Evolutionary conservation across 352 stramenopile species (phyloP).

Genomic region (Aphanomyces cochlioides): DNA sequence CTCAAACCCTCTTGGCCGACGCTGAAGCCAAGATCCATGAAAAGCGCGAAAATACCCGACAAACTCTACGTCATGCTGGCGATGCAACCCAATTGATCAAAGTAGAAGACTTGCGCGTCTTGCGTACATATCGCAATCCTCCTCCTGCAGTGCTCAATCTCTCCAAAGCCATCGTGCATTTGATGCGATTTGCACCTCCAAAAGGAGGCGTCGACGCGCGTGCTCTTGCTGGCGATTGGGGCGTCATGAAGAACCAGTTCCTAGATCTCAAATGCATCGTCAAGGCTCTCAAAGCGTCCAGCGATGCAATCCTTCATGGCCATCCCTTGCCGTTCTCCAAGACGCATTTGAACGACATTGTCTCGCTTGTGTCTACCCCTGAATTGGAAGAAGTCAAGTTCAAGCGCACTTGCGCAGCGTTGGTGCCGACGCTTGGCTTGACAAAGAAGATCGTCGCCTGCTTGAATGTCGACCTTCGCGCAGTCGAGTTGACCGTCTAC

Average conservation of each 20-base stretch:
- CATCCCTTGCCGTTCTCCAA: constrained; percentile 15
- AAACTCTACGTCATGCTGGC: neutral
- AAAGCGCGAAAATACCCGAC: neutral
- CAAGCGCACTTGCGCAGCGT: constrained; percentile 20
- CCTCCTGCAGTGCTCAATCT: constrained; percentile 19
- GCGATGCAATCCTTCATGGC: neutral
- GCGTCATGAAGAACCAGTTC: constrained; percentile 27
- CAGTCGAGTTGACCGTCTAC: constrained; percentile 17
- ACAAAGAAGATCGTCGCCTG: neutral
- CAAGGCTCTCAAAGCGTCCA: neutral
- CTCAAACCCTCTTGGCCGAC: neutral
- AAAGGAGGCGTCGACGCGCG: constrained; percentile 14
- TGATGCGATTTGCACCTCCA: constrained; percentile 24
- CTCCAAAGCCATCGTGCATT: constrained; percentile 25
- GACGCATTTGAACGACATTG: constrained; percentile 14
- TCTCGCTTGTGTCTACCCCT: neutral
- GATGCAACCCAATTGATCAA: constrained; percentile 11
- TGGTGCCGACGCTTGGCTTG: constrained; percentile 16
- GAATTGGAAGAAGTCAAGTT: constrained; percentile 27
- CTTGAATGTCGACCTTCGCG: constrained; percentile 17
- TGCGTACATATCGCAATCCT: constrained; percentile 27
- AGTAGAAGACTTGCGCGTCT: constrained; percentile 22
- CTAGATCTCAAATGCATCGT: constrained; percentile 24
- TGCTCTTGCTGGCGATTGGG: constrained; percentile 16
- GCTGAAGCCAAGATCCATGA: constrained; percentile 12